phyloP scores from a whole-genome alignment of 805 yeast genomes.

The Millerozyma acaciae region DNA sequence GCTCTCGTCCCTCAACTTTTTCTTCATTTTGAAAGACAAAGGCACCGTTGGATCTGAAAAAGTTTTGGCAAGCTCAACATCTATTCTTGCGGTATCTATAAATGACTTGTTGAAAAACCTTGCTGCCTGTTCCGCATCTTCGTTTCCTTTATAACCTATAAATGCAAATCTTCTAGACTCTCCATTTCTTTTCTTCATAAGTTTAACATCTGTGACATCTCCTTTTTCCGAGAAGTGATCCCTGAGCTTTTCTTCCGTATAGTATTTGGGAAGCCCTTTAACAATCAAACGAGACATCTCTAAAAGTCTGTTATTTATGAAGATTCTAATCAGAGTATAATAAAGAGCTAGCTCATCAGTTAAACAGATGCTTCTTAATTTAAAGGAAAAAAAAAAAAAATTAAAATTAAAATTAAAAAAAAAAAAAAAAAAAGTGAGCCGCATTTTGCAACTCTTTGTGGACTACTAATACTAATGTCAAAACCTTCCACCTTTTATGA shows the following conservation, averaged over 20 bases:
- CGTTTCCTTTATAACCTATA: slow-evolving; percentile 71
- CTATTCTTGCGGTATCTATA: slow-evolving; percentile 76
- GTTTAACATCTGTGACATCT: slow-evolving; percentile 81
- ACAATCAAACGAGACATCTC: slow-evolving; percentile 85
- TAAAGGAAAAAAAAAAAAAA: not conserved
- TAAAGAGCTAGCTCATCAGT: not conserved
- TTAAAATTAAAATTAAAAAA: not conserved
- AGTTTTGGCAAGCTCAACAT: slow-evolving; percentile 79
- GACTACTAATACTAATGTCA: too few species aligned
- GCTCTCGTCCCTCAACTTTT: slow-evolving; percentile 43
- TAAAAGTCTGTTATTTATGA: not conserved
- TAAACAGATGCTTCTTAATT: too few species aligned
- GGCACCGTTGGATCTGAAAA: slow-evolving; percentile 83
- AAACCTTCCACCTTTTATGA: too few species aligned
- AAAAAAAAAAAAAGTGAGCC: slow-evolving; percentile 4
- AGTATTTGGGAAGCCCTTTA: slow-evolving; percentile 78
- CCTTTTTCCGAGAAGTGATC: slow-evolving; percentile 61
- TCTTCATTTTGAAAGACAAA: slow-evolving; percentile 45
- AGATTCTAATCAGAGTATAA: not conserved
- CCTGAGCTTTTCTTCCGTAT: slow-evolving; percentile 67
- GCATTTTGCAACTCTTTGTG: slow-evolving; percentile 7
- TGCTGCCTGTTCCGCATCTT: slow-evolving; percentile 77
- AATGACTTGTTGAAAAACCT: slow-evolving; percentile 71
- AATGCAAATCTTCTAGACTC: slow-evolving; percentile 92
- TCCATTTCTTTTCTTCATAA: slow-evolving; percentile 77